phyloP scores from a whole-genome alignment of 2,329 filamentous ascomycete genomes.

The Aspergillus candidus region DNA sequence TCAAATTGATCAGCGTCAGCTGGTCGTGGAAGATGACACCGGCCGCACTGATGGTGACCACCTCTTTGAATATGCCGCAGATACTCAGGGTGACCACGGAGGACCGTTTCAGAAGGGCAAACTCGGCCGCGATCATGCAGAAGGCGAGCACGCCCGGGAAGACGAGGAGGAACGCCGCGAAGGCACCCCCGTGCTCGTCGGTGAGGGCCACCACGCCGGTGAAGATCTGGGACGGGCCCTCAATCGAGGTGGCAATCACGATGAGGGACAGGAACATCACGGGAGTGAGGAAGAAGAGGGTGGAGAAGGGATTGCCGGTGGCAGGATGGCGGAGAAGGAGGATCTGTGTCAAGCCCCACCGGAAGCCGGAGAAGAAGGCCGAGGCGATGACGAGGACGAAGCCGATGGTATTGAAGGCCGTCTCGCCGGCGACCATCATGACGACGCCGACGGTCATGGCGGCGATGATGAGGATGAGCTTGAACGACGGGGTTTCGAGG shows the following conservation, averaged over 20 bases:
- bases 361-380: constrained; percentile 91
- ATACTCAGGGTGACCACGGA: constrained; percentile 94
- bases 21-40: constrained; percentile 82
- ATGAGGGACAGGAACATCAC: constrained; percentile 88
- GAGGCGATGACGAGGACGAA: constrained; percentile 91
- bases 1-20: constrained; percentile 79
- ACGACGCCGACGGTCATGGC: constrained; percentile 90
- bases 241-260: constrained; percentile 74
- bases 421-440: constrained; percentile 97
- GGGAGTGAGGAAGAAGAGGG: constrained; percentile 94
- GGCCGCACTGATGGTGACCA: constrained; percentile 87
- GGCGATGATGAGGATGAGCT: constrained; percentile 77
- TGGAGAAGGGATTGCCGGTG: constrained; percentile 92
- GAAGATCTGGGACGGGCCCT: constrained; percentile 65
- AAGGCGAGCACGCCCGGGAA: constrained; percentile 92
- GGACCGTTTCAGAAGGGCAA: constrained; percentile 87
- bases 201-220: constrained; percentile 60
- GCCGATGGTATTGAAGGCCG: constrained; percentile 77
- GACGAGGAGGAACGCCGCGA: constrained; percentile 67
- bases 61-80: constrained; percentile 98
- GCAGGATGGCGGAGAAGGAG: constrained; percentile 88
- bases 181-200: constrained; percentile 59
- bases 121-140: constrained; percentile 93
- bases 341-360: constrained; percentile 98
- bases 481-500: constrained; percentile 79